Percentiles rank a stretch among this genome's conserved stretches.
Evolutionary conservation across 1,139 yeast species (phyloP).

Genomic region (Geotrichum macrosporum): DNA sequence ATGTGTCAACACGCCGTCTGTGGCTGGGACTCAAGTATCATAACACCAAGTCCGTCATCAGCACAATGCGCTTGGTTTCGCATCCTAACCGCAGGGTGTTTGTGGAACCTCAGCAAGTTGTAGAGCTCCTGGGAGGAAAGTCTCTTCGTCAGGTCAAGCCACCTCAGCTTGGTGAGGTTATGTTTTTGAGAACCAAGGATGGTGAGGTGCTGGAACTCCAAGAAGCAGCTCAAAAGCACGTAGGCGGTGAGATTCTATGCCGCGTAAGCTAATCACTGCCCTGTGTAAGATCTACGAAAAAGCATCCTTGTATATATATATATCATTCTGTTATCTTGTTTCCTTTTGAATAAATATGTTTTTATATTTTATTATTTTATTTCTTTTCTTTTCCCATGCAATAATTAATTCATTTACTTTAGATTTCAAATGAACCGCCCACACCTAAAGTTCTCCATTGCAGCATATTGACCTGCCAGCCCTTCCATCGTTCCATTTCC

Average conservation of each 20-base stretch:
- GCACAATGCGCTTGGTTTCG: conserved; percentile 67
- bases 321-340: neutral
- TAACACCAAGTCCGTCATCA: conserved; percentile 70
- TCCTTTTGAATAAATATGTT: neutral
- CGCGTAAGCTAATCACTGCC: conserved; percentile 51
- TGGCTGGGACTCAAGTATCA: conserved; percentile 93
- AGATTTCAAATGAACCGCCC: conserved; percentile 55
- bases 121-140: conserved; percentile 70
- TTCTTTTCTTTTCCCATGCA: conserved; percentile 2
- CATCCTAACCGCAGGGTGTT: conserved; percentile 78
- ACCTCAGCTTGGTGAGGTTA: conserved; percentile 83
- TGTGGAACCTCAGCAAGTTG: conserved; percentile 60
- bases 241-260: conserved; percentile 76
- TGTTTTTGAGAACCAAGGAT: conserved; percentile 53
- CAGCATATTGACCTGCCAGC: conserved; percentile 85
- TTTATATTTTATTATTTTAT: neutral
- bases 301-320: neutral
- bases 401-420: conserved; percentile 17
- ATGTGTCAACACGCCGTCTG: conserved; percentile 76
- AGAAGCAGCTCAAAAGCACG: conserved; percentile 74
- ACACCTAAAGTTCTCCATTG: conserved; percentile 65
- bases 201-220: conserved; percentile 64
- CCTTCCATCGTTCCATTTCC: conserved; percentile 60
- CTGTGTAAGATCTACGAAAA: neutral
- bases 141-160: conserved; percentile 74